A percentile compares a stretch with the other conserved stretches of the same genome.
These are phyloP conservation scores for Nyctanthes arbortristis DNA, from an alignment of 257 asterid species.

Conservation along the genomic window DNA sequence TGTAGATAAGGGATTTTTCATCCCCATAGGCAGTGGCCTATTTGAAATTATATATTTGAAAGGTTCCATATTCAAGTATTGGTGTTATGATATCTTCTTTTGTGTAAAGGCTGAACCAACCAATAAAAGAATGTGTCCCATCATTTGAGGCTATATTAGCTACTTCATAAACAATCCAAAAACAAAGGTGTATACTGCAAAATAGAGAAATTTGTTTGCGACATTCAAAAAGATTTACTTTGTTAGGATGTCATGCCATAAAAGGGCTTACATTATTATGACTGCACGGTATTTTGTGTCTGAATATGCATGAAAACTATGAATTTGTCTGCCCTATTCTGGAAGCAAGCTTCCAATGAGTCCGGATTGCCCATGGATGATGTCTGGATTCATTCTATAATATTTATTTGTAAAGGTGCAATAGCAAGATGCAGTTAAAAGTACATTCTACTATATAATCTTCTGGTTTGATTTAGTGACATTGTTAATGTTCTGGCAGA, in stretches of 20 bases:
- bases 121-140: neutral
- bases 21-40: neutral
- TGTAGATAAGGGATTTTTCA: neutral
- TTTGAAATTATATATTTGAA: neutral
- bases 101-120: neutral
- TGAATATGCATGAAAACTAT: neutral
- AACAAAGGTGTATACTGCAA: neutral
- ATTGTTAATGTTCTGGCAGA: neutral
- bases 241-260: neutral
- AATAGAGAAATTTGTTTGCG: neutral
- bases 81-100: neutral
- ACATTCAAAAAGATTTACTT: neutral
- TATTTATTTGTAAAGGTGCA: neutral
- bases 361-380: neutral
- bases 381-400: neutral
- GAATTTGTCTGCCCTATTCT: neutral
- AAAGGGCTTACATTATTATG: neutral
- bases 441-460: neutral
- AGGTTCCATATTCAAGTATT: neutral
- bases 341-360: neutral
- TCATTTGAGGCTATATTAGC: neutral
- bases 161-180: neutral
- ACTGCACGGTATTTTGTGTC: neutral
- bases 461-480: neutral
- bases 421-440: neutral